Percentiles rank a stretch among this genome's conserved stretches.
Conservation (phyloP, 2,329 filamentous ascomycete species). For the Fulvia fulva region DNA sequence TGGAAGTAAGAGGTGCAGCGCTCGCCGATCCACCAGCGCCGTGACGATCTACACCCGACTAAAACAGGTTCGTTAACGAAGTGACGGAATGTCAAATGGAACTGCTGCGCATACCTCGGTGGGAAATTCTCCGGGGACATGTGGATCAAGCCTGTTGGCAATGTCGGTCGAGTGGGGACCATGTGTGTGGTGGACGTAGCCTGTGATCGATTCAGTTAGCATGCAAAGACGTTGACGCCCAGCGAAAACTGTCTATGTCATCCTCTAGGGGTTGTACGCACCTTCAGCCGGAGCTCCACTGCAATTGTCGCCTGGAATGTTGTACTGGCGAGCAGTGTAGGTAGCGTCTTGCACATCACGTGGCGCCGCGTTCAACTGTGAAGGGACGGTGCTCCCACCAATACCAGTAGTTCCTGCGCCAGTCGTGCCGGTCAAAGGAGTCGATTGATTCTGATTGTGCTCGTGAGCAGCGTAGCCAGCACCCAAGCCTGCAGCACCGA, state of each 20-base stretch:
- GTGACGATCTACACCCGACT: slow-evolving; percentile 12
- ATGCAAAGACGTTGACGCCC: neutral
- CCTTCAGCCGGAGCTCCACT: neutral
- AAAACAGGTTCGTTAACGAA: neutral
- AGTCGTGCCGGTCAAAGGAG: neutral
- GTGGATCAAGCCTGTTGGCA: slow-evolving; percentile 33
- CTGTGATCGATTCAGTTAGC: neutral
- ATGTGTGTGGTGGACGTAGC: slow-evolving; percentile 17
- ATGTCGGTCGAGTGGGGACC: slow-evolving; percentile 27
- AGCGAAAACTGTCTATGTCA: neutral
- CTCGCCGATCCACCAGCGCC: neutral
- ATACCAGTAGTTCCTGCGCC: neutral
- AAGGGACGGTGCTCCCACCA: neutral
- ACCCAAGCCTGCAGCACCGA: slow-evolving; percentile 1
- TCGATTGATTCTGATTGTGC: neutral
- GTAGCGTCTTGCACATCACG: slow-evolving; percentile 25
- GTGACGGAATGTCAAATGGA: neutral
- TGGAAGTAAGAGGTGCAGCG: neutral
- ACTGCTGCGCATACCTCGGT: slow-evolving; percentile 11
- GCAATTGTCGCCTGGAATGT: neutral
- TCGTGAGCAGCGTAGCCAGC: slow-evolving; percentile 4
- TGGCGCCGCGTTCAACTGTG: slow-evolving; percentile 16
- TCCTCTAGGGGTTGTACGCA: neutral
- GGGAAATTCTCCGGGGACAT: slow-evolving; percentile 33
- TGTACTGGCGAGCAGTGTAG: slow-evolving; percentile 17